Evolutionary conservation across 2,329 filamentous ascomycete genomes (phyloP).

Genomic region (Penicillium sp.): DNA sequence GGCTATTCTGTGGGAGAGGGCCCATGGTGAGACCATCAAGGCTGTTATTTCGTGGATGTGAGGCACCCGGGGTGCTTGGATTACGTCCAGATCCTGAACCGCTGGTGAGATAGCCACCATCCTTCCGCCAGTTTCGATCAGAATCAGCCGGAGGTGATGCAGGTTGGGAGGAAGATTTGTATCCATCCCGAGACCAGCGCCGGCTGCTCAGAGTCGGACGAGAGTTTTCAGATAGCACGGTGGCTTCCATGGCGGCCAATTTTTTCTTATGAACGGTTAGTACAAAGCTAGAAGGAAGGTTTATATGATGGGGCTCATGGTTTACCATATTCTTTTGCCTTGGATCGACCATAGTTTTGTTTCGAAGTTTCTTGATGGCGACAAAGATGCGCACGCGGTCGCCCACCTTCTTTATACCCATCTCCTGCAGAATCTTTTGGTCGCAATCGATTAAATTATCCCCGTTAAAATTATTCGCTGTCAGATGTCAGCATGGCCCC

Average conservation of each 20-base stretch:
- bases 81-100: conserved; percentile 58
- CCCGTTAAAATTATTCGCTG: conserved; percentile 92
- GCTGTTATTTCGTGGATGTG: conserved; percentile 80
- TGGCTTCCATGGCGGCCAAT: conserved; percentile 74
- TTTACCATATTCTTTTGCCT: conserved; percentile 83
- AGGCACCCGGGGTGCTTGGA: conserved; percentile 66
- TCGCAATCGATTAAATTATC: conserved; percentile 97
- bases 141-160: conserved; percentile 64
- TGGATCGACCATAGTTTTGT: conserved; percentile 74
- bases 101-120: conserved; percentile 59
- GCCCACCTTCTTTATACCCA: conserved; percentile 97
- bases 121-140: conserved; percentile 52
- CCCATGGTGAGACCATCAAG: conserved; percentile 86
- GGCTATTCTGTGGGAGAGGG: conserved; percentile 80
- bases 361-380: conserved; percentile 80
- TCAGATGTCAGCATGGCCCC: conserved; percentile 24
- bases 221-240: conserved; percentile 66
- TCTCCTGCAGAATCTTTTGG: conserved; percentile 93
- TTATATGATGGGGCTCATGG: neutral
- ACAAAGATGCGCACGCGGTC: conserved; percentile 91
- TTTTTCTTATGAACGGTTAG: conserved; percentile 85
- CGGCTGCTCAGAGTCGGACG: conserved; percentile 61
- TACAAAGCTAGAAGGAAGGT: no score
- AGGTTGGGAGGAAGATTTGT: conserved; percentile 68
- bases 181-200: conserved; percentile 59